A percentile compares a stretch with the other conserved stretches of the same genome.
Conservation (phyloP, 768 basidiomycete species). For the Lactifluus pinguis region DNA sequence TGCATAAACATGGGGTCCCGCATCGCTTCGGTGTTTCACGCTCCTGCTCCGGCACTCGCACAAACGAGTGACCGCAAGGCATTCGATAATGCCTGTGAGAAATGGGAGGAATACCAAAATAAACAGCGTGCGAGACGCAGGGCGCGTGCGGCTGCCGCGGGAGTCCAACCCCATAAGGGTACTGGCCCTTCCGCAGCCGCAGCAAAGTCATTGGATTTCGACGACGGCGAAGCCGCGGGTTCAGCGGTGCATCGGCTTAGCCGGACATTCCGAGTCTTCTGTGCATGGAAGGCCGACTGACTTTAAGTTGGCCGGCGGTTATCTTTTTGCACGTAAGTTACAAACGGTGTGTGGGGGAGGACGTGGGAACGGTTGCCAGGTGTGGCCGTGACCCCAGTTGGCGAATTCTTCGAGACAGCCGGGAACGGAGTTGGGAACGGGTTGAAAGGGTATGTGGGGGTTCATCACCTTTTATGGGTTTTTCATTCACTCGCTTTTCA, state of each 20-base stretch:
- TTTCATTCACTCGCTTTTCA: neutral
- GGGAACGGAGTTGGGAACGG: neutral
- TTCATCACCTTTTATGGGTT: neutral
- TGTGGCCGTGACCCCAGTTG: neutral
- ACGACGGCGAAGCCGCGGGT: slow-evolving; percentile 10
- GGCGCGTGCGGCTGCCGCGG: neutral
- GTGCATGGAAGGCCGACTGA: slow-evolving; percentile 45
- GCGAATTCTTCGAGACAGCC: neutral
- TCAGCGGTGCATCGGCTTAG: slow-evolving; percentile 32
- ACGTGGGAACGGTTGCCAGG: slow-evolving; percentile 14
- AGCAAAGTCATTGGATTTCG: neutral
- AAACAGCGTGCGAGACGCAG: slow-evolving; percentile 24
- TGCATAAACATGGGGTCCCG: slow-evolving; percentile 39
- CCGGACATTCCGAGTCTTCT: slow-evolving; percentile 44
- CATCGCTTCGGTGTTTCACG: slow-evolving; percentile 41
- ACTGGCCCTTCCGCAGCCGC: neutral
- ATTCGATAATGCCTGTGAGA: slow-evolving; percentile 49
- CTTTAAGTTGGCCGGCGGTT: neutral
- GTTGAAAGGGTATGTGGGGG: neutral
- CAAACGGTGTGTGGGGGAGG: neutral
- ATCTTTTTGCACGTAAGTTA: neutral
- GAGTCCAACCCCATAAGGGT: neutral
- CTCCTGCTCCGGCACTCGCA: slow-evolving; percentile 34
- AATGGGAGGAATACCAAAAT: slow-evolving; percentile 44
- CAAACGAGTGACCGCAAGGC: slow-evolving; percentile 42